Percentiles rank a stretch among this genome's conserved stretches.
Evolutionary conservation across 116 monocot species (phyloP).

Genomic region (Phalaenopsis hybrid): DNA sequence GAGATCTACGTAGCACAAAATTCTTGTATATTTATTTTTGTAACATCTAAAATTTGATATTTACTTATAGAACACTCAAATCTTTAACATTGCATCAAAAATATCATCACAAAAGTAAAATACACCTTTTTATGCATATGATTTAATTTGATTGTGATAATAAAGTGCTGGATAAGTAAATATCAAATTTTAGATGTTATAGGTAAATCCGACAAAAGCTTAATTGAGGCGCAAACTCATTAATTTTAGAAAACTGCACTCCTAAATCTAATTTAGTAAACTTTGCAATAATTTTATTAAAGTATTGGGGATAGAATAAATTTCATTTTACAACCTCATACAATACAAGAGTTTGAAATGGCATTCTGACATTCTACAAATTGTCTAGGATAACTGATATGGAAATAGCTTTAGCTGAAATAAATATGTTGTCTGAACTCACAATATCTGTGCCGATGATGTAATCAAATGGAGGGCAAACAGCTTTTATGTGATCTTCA

Average conservation of each 20-base stretch:
- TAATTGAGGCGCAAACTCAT: not conserved
- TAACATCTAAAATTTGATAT: too few species aligned
- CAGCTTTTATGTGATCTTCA: conserved; percentile 69
- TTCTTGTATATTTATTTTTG: too few species aligned
- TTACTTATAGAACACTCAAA: too few species aligned
- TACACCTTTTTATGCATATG: too few species aligned
- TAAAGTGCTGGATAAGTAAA: too few species aligned
- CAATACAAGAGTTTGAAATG: too few species aligned
- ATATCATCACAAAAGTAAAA: too few species aligned
- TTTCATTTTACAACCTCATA: too few species aligned
- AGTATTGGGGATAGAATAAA: not conserved
- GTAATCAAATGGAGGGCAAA: conserved; percentile 86
- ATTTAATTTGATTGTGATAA: too few species aligned
- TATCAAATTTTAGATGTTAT: too few species aligned
- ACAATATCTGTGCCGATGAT: conserved; percentile 83
- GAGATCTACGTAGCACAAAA: too few species aligned
- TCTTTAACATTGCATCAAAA: too few species aligned
- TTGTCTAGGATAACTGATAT: not conserved
- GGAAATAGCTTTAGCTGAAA: not conserved
- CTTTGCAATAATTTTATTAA: not conserved
- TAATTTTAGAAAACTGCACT: not conserved
- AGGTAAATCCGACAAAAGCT: not conserved
- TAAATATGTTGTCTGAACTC: not conserved
- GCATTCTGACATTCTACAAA: not conserved
- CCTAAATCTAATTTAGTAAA: not conserved